Percentiles rank a stretch among this genome's conserved stretches.
These are phyloP conservation scores for Russula sp. DNA, from an alignment of 768 basidiomycete species.

Conservation along the genomic window DNA sequence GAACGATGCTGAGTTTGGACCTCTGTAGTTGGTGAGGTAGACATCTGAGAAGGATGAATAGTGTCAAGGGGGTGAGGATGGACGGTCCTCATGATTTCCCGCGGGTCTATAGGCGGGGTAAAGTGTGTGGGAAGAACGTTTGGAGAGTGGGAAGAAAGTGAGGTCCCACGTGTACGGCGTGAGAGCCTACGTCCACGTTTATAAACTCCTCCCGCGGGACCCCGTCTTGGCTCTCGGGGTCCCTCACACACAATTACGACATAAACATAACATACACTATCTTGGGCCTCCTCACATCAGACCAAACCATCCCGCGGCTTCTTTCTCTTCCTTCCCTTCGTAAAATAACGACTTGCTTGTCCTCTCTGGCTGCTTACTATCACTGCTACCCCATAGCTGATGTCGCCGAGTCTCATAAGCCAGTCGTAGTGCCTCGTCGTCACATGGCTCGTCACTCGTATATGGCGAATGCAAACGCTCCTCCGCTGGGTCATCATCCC, in stretches of 20 bases:
- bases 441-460: conserved; percentile 20
- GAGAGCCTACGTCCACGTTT: conserved; percentile 27
- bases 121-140: conserved; percentile 44
- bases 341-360: conserved; percentile 20
- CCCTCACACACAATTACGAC: conserved; percentile 16
- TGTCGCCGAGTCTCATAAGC: conserved; percentile 16
- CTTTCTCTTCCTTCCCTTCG: conserved; percentile 18
- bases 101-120: conserved; percentile 29
- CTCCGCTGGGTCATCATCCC: conserved; percentile 2
- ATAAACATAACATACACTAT: background rate
- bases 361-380: conserved; percentile 18
- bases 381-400: background rate
- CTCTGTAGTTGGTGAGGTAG: conserved; percentile 17
- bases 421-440: conserved; percentile 22
- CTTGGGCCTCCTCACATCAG: background rate
- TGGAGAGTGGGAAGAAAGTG: conserved; percentile 42
- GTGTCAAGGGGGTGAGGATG: conserved; percentile 45
- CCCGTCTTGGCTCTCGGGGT: conserved; percentile 27
- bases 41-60: conserved; percentile 25
- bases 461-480: conserved; percentile 21
- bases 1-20: conserved; percentile 19
- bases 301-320: conserved; percentile 19
- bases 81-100: conserved; percentile 42
- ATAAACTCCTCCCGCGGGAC: conserved; percentile 29
- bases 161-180: conserved; percentile 29